Base-by-base conservation (phyloP, 2,329 filamentous ascomycete species). In the Madurella fahalii region DNA sequence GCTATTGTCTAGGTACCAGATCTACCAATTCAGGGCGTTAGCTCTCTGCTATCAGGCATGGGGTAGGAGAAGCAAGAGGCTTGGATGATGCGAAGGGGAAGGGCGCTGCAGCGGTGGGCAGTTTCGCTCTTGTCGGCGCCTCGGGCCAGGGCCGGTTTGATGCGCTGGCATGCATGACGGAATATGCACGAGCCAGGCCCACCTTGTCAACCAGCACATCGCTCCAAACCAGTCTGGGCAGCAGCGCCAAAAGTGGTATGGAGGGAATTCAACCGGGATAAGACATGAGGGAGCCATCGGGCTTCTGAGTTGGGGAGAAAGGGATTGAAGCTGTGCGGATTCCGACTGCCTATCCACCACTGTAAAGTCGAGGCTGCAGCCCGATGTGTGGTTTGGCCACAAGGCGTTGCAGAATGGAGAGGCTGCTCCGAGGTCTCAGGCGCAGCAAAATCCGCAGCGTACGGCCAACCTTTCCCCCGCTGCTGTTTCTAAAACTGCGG, bases 151-250 rank as follows among this genome's bases (percentile, higher is more conserved):
- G 70, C 67, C 70, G 65, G 57, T 59, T 74, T 77, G 74, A 77
- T 78, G 75, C 72, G 75, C 69, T 78, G 75, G 75, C 78, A 80
- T 81, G 78, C 78, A 81, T 80, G 76, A 79, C 76, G 77, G 77
- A 75, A 78, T 74, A 77, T 80, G 79, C 77, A 80, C 68, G 71
- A 74, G 68, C 71, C 68, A 71, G 72, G 71, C 68, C 71, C 71
- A 74, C 72, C 70, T 67, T 69, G 69, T 67, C 68, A 72, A 71
- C 72, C 62, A 74, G 68, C 71, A 70, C 73, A 73, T 71, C 71
- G 63, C 61, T 58, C 60, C 60, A 60, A 51, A 57, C 57, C 57
- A 57, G 61, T 57, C 57, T 52, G 64, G 57, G 57, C 53, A 57
- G 56, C 58, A 57, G 57, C 57, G 50, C 60, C 54, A 54, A 57